These are phyloP conservation scores for Trichosporon ovoides DNA, from an alignment of 1,284 basidiomycete species.

Conservation along the genomic window DNA sequence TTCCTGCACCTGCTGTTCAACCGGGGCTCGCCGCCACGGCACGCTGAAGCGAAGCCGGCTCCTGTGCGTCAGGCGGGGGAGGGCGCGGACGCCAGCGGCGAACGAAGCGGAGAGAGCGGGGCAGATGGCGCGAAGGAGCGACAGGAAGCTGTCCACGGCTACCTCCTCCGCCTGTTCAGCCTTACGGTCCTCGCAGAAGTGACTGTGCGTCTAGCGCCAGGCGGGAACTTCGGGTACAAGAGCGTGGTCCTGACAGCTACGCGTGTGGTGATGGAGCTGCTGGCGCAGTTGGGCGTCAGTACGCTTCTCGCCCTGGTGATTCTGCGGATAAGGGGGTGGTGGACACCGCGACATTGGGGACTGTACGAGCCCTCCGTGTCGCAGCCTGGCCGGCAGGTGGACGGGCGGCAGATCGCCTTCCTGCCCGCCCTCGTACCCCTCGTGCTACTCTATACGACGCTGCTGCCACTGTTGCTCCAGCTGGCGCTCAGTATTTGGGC, in stretches of 20 bases:
- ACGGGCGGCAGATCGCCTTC: conserved; percentile 36
- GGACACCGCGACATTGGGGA: conserved; percentile 7
- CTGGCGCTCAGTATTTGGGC: conserved; percentile 75
- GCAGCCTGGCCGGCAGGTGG: conserved; percentile 4
- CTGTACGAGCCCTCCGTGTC: neutral
- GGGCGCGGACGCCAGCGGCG: neutral
- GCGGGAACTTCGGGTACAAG: neutral
- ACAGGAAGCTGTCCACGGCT: neutral
- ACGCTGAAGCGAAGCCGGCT: conserved; percentile 18
- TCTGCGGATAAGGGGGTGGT: conserved; percentile 30
- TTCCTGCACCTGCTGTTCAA: conserved; percentile 89
- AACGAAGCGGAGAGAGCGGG: neutral
- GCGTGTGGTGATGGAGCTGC: conserved; percentile 25
- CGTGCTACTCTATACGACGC: conserved; percentile 75
- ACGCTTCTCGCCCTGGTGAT: conserved; percentile 24
- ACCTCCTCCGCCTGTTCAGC: conserved; percentile 15
- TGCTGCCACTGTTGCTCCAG: conserved; percentile 78
- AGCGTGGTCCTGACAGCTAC: neutral
- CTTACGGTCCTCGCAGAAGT: conserved; percentile 33
- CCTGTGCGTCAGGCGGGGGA: too few relatives aligned
- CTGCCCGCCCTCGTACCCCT: conserved; percentile 65
- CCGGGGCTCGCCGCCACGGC: conserved; percentile 59
- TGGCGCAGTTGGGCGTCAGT: conserved; percentile 34
- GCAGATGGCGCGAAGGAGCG: neutral
- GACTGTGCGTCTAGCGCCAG: conserved; percentile 19